A percentile compares a stretch with the other conserved stretches of the same genome.
These are phyloP conservation scores for Candida awuae DNA, from an alignment of 805 yeast species.

Conservation along the genomic window DNA sequence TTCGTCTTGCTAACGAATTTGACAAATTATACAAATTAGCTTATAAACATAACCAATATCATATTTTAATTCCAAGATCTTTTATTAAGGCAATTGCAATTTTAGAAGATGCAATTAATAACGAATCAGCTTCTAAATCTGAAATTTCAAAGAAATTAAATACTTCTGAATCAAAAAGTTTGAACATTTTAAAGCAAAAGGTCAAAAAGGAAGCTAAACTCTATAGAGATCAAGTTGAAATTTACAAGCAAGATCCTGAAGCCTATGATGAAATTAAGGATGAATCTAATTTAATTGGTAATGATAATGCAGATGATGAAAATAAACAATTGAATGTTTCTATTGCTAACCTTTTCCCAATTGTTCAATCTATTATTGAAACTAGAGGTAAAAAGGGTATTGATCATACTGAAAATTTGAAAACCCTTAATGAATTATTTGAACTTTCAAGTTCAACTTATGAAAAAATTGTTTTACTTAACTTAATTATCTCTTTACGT, in stretches of 20 bases:
- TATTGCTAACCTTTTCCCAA: conserved; percentile 50
- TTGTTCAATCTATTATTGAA: conserved; percentile 69
- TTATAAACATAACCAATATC: conserved; percentile 69
- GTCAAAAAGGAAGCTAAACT: conserved; percentile 74
- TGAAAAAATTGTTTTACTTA: conserved; percentile 69
- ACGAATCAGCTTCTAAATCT: conserved; percentile 42
- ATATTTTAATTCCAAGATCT: conserved; percentile 60
- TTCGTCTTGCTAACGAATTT: conserved; percentile 61
- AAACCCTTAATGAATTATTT: conserved; percentile 54
- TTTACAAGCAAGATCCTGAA: conserved; percentile 64
- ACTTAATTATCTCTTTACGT: conserved; percentile 78
- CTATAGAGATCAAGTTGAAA: conserved; percentile 47
- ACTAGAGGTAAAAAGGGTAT: conserved; percentile 93
- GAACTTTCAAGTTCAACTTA: conserved; percentile 49
- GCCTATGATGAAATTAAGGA: conserved; percentile 48
- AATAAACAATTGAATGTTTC: conserved; percentile 25
- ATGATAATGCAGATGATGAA: conserved; percentile 3
- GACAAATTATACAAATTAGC: conserved; percentile 66
- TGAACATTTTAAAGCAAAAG: conserved; percentile 82
- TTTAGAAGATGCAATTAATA: conserved; percentile 60
- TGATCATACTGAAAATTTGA: conserved; percentile 72
- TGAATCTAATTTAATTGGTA: conserved; percentile 2
- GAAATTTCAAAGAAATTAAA: conserved; percentile 59
- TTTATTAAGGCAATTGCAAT: conserved; percentile 62
- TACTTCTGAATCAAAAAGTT: conserved; percentile 76